phyloP scores from a whole-genome alignment of 306 rosid genomes.

The Begonia loranthoides region DNA sequence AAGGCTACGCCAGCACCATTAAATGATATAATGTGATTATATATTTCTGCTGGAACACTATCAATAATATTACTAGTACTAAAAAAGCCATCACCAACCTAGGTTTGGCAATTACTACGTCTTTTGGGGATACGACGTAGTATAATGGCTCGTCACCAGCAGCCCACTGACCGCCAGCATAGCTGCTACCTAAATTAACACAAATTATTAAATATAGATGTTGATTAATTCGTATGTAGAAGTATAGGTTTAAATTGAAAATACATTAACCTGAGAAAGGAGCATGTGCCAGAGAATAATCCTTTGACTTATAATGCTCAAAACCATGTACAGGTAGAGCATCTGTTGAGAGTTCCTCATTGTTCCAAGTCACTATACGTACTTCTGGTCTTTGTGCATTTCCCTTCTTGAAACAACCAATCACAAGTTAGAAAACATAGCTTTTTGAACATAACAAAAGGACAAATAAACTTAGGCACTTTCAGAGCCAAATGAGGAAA shows the following conservation, averaged over 20 bases:
- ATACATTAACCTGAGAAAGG: constrained; percentile 84
- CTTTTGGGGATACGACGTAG: constrained; percentile 93
- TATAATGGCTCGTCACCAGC: constrained; percentile 93
- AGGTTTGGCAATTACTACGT: constrained; percentile 94
- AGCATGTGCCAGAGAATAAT: constrained; percentile 95
- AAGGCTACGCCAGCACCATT: neutral
- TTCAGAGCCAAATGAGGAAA: constrained; percentile 2
- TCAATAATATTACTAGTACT: neutral
- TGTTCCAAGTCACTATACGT: constrained; percentile 76
- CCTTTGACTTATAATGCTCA: constrained; percentile 96
- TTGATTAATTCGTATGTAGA: neutral
- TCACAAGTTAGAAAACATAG: constrained; percentile 13
- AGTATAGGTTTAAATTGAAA: constrained; percentile 19
- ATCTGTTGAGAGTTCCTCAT: constrained; percentile 91
- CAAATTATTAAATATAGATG: constrained; percentile 7
- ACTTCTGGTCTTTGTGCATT: constrained; percentile 96
- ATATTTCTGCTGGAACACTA: neutral
- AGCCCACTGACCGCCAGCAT: constrained; percentile 99
- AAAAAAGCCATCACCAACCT: constrained; percentile 35
- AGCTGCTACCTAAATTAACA: constrained; percentile 84
- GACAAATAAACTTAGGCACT: neutral
- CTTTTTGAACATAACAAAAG: constrained; percentile 1
- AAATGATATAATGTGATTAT: constrained; percentile 2
- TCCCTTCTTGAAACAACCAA: constrained; percentile 54
- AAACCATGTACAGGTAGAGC: constrained; percentile 92